phyloP scores from a whole-genome alignment of 169 alveolate species.

The Plasmodium gaboni region DNA sequence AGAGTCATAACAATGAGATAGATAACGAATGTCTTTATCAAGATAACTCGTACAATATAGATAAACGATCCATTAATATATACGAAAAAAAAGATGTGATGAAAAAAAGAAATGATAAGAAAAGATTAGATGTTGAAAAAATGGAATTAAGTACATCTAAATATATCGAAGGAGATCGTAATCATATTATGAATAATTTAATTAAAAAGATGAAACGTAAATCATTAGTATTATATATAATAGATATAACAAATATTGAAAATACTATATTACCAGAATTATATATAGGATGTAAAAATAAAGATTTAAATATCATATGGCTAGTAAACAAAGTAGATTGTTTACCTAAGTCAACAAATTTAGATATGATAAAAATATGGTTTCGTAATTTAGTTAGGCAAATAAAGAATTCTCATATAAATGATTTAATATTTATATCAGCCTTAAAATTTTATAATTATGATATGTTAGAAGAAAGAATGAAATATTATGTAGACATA shows the following conservation, averaged over 20 bases:
- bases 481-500: slow-evolving; percentile 78
- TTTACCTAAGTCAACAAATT: slow-evolving; percentile 83
- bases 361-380: slow-evolving; percentile 85
- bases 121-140: slow-evolving; percentile 64
- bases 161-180: slow-evolving; percentile 68
- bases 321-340: slow-evolving; percentile 88
- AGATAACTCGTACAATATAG: slow-evolving; percentile 52
- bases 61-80: slow-evolving; percentile 36
- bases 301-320: slow-evolving; percentile 88
- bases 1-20: neutral
- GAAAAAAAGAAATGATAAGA: slow-evolving; percentile 60
- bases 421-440: slow-evolving; percentile 85
- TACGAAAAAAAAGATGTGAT: slow-evolving; percentile 70
- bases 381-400: slow-evolving; percentile 89
- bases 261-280: slow-evolving; percentile 89
- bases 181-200: slow-evolving; percentile 73
- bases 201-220: slow-evolving; percentile 80
- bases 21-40: slow-evolving; percentile 25
- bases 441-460: slow-evolving; percentile 80
- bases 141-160: slow-evolving; percentile 54
- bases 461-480: slow-evolving; percentile 81
- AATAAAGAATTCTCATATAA: slow-evolving; percentile 86
- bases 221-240: slow-evolving; percentile 85
- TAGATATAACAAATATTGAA: slow-evolving; percentile 89
- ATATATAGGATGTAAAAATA: slow-evolving; percentile 87